Conservation (phyloP, 192 early-diverging fungal genomes). For the Coemansia sp. region DNA sequence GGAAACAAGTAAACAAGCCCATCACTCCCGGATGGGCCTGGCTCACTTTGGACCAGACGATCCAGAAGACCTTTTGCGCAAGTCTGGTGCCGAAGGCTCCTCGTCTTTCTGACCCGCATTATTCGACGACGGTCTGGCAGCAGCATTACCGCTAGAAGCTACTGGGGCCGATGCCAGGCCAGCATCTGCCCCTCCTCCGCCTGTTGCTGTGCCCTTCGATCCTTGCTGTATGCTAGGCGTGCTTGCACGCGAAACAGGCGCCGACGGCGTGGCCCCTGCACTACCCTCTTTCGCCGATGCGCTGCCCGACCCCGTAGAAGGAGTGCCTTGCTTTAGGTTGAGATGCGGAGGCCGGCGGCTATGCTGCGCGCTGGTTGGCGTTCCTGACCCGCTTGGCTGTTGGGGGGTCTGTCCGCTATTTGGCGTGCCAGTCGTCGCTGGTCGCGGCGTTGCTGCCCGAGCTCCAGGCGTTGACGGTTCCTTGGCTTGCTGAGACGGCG, state of each 20-base stretch:
- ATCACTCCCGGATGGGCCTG: background rate
- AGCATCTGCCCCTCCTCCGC: background rate
- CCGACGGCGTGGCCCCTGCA: slow-evolving; percentile 13
- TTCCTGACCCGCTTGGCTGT: slow-evolving; percentile 10
- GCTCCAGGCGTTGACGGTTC: background rate
- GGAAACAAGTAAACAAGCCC: background rate
- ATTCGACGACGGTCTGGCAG: background rate
- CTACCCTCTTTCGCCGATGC: slow-evolving; percentile 11
- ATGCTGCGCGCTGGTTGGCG: slow-evolving; percentile 11
- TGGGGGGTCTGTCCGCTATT: slow-evolving; percentile 10
- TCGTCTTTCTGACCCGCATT: background rate
- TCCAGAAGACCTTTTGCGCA: background rate
- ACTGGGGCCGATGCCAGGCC: background rate
- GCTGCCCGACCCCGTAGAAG: slow-evolving; percentile 1
- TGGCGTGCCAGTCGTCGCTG: background rate
- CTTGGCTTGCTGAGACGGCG: background rate
- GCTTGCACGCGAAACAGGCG: slow-evolving; percentile 31
- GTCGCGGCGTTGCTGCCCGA: background rate
- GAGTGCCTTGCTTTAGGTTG: background rate
- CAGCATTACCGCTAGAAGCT: background rate
- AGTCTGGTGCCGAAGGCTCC: background rate
- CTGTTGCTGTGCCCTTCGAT: background rate
- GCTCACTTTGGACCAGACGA: background rate
- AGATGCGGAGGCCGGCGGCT: slow-evolving; percentile 8
- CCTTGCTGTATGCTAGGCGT: slow-evolving; percentile 24